Evolutionary conservation across 164 flowering plant genomes (phyloP).

Genomic region (Platanus orientalis): DNA sequence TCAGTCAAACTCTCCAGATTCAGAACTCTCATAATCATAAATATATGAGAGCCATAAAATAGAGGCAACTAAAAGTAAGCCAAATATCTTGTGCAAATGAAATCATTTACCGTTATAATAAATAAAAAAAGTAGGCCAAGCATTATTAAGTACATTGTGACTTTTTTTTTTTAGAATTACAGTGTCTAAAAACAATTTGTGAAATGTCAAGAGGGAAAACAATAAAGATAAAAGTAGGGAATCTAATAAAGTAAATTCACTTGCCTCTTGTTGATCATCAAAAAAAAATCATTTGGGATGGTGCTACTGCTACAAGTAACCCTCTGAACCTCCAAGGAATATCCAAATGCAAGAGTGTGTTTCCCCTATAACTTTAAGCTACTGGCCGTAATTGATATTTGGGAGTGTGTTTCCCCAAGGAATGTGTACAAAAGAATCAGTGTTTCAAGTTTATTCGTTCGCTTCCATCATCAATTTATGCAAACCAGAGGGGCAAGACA

Average conservation of each 20-base stretch:
- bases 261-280: constrained; percentile 6
- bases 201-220: neutral
- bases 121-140: no score
- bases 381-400: neutral
- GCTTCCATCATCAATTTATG: constrained; percentile 2
- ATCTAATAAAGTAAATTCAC: neutral
- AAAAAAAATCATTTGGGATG: neutral
- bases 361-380: neutral
- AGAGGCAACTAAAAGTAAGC: neutral
- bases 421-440: neutral
- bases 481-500: constrained; percentile 5
- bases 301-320: neutral
- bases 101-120: no score
- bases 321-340: neutral
- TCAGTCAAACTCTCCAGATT: neutral
- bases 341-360: neutral
- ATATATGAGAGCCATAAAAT: neutral
- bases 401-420: neutral
- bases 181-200: neutral
- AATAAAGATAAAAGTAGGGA: neutral
- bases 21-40: neutral
- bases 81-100: no score
- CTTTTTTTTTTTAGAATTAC: no score
- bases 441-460: neutral
- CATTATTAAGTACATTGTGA: no score